Conservation (phyloP, 495 filamentous ascomycete genomes). For the Lophiotrema nucula region DNA sequence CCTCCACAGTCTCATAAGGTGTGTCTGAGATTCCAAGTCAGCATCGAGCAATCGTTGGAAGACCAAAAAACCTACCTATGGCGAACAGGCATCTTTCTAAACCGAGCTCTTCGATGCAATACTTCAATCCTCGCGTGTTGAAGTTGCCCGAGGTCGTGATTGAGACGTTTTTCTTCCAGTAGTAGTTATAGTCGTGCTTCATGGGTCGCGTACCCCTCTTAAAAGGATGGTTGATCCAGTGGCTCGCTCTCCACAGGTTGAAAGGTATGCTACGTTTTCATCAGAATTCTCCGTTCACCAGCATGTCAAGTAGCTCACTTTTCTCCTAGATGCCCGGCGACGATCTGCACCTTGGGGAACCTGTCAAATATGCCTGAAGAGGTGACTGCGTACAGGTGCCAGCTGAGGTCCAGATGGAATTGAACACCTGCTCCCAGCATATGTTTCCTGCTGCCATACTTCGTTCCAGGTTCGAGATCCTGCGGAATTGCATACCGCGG, state of each 20-base stretch:
- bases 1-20: conserved; percentile 27
- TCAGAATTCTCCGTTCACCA: not conserved
- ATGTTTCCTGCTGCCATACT: conserved; percentile 26
- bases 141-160: conserved; percentile 28
- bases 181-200: conserved; percentile 28
- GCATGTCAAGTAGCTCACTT: conserved; percentile 2
- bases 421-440: conserved; percentile 21
- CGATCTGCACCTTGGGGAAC: conserved; percentile 28
- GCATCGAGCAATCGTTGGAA: not conserved
- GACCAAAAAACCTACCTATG: conserved; percentile 7
- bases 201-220: conserved; percentile 18
- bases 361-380: conserved; percentile 28
- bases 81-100: conserved; percentile 27
- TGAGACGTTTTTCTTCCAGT: conserved; percentile 24
- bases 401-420: conserved; percentile 29
- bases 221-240: conserved; percentile 30
- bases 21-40: conserved; percentile 13
- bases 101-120: conserved; percentile 27
- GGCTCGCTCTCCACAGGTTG: conserved; percentile 27
- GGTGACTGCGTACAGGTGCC: conserved; percentile 24
- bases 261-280: conserved; percentile 19
- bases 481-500: conserved; percentile 24
- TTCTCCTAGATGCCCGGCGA: conserved; percentile 31
- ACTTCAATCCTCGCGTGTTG: conserved; percentile 28
- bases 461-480: conserved; percentile 19